Evolutionary conservation across 2,329 filamentous ascomycete genomes (phyloP), one percentile per base, ranked within the genome.

Genomic region (Zymoseptoria pseudotritici): DNA sequence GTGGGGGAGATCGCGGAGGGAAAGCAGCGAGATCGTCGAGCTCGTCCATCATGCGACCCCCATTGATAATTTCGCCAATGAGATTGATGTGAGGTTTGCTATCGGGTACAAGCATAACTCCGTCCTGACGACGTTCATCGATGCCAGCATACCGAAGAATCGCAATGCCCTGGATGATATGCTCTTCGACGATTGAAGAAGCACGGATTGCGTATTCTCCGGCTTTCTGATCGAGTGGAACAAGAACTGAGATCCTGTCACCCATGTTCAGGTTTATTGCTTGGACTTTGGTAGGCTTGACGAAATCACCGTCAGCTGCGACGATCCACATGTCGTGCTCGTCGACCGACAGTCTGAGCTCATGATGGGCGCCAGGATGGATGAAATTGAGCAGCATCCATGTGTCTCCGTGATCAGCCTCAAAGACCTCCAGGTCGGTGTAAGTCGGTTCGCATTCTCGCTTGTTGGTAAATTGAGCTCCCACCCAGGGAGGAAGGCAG

Each of bases 221-320:
- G 10, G 63, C 55, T 50, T 52, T 60, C 53, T 63, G 59, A 29
- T 64, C 56, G 13, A 65, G 56, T 50, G 59, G 61, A 20, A 65
- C 56, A 49, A 65, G 54, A 19, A 65, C 56, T n/a, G 55, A 59
- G 60, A 60, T 58, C 19, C 63, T 53, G 21, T 65, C 62, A 8
- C 59, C 63, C 52, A 64, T 58, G 24, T 58, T 58, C 9, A 61
- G 50, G 24, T 58, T 63, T 19, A 63, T 26, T 24, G 52, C 59
- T 24, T 49, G 19, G n/a, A 64, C 58, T 58, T 58, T 59, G 51
- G 65, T 59, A 19, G 60, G 58, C 49, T 62, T 51, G n/a, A 63
- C 61, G 49, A 66, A 66, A 52, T 63, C 60, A 8, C 64, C 63
- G 46, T 67, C 66, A 22, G 65, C 61, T 17, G 64, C 66, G 17